A percentile compares a stretch with the other conserved stretches of the same genome.
Evolutionary conservation across 345 rosid species (phyloP).

Genomic region (Ceriops decandra): DNA sequence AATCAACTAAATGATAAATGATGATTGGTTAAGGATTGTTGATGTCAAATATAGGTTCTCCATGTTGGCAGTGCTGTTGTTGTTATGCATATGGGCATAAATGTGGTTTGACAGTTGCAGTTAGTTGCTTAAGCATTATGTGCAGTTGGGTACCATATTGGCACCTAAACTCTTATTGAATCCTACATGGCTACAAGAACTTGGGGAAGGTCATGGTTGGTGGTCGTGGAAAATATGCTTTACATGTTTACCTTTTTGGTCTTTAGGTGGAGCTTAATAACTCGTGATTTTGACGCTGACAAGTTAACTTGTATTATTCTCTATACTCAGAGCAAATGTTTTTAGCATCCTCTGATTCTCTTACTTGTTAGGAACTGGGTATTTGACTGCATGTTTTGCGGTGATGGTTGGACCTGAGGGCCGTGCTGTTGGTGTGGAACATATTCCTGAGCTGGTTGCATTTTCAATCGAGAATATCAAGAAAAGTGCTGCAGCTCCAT

Average conservation of each 20-base stretch:
- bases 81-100: too few relatives aligned
- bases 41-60: too few relatives aligned
- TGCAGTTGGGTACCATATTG: background rate
- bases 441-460: slow-evolving; percentile 74
- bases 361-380: slow-evolving; percentile 68
- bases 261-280: background rate
- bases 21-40: too few relatives aligned
- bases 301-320: background rate
- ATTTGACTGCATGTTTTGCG: slow-evolving; percentile 91
- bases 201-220: too few relatives aligned
- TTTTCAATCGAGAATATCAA: slow-evolving; percentile 63
- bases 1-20: background rate
- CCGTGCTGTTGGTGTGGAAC: slow-evolving; percentile 84
- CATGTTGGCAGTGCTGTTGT: too few relatives aligned
- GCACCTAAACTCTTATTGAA: too few relatives aligned
- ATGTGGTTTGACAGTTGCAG: background rate
- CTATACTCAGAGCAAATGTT: background rate
- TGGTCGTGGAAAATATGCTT: too few relatives aligned
- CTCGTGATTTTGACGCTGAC: background rate
- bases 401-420: slow-evolving; percentile 88
- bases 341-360: background rate
- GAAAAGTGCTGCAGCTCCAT: slow-evolving; percentile 68
- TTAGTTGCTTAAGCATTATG: background rate
- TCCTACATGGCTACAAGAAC: too few relatives aligned
- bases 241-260: background rate